Percentiles rank a stretch among this genome's conserved stretches.
Evolutionary conservation across 2,329 filamentous ascomycete genomes (phyloP).

Genomic region (Pseudopyrenochaeta lycopersici): DNA sequence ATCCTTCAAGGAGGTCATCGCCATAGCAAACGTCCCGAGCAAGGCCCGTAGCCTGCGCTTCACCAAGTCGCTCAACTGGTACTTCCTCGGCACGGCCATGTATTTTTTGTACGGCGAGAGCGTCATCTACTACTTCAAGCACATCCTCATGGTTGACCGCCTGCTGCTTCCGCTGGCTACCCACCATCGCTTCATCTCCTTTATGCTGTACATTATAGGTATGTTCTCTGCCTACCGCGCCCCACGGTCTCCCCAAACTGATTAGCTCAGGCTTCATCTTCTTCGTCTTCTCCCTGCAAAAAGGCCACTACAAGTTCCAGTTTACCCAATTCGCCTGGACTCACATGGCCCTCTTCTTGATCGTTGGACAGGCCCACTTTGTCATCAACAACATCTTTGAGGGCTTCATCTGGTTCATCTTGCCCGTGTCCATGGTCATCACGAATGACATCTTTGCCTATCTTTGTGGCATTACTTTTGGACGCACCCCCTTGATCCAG

Average conservation of each 20-base stretch:
- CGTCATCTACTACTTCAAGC: constrained; percentile 99
- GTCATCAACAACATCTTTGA: constrained; percentile 99
- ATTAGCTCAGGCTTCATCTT: constrained; percentile 84
- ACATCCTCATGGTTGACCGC: constrained; percentile 93
- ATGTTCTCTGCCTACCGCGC: constrained; percentile 44
- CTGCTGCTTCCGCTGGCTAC: constrained; percentile 92
- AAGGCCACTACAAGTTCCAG: constrained; percentile 96
- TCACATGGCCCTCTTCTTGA: constrained; percentile 97
- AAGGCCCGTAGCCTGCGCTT: constrained; percentile 89
- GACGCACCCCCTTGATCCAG: constrained; percentile 95
- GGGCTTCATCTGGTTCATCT: constrained; percentile 99
- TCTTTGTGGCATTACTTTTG: constrained; percentile 96
- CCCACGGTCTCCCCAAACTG: constrained; percentile 22
- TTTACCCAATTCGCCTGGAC: constrained; percentile 99
- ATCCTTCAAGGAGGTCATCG: constrained; percentile 99
- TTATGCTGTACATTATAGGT: constrained; percentile 98
- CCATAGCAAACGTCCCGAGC: constrained; percentile 93
- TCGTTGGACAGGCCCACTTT: constrained; percentile 97
- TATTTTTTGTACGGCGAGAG: constrained; percentile 99
- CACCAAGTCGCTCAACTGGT: constrained; percentile 98
- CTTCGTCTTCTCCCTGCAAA: constrained; percentile 93
- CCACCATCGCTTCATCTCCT: constrained; percentile 98
- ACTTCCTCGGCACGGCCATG: constrained; percentile 98
- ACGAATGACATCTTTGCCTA: constrained; percentile 99
- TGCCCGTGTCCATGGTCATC: constrained; percentile 93